phyloP scores from a whole-genome alignment of 1,284 basidiomycete species.

The Xerocomus cyaneibrunnescens region DNA sequence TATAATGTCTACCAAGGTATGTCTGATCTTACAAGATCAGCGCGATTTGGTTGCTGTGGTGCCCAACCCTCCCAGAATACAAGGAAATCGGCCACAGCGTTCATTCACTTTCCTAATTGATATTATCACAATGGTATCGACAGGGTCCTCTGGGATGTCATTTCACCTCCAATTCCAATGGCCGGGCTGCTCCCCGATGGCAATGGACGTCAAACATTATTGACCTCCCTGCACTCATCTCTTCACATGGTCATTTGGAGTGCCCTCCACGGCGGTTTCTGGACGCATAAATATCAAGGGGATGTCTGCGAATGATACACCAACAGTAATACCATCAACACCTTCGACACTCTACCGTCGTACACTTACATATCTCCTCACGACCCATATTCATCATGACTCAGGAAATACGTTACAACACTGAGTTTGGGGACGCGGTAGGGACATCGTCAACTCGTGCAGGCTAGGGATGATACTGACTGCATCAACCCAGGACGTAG shows the following conservation, averaged over 20 bases:
- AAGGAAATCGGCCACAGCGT: no score
- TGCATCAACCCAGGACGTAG: constrained; percentile 9
- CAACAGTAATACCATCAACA: constrained; percentile 7
- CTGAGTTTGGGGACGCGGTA: constrained; percentile 20
- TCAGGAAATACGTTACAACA: constrained; percentile 4
- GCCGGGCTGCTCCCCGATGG: constrained; percentile 16
- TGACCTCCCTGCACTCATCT: constrained; percentile 17
- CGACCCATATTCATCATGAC: constrained; percentile 5
- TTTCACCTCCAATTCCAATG: constrained; percentile 13
- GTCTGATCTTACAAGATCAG: no score
- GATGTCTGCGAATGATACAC: constrained; percentile 1
- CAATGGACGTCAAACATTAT: constrained; percentile 11
- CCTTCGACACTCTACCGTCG: constrained; percentile 1
- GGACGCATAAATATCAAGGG: constrained; percentile 24
- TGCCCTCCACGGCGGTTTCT: constrained; percentile 20
- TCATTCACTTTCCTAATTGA: background rate
- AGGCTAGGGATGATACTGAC: constrained; percentile 5
- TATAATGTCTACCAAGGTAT: no score
- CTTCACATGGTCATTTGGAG: constrained; percentile 24
- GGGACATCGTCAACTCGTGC: background rate
- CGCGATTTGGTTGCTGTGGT: no score
- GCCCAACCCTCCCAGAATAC: no score
- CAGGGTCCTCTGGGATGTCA: constrained; percentile 12
- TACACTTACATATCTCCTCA: background rate
- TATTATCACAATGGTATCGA: constrained; percentile 5